A percentile compares a stretch with the other conserved stretches of the same genome.
These are phyloP conservation scores for Tricholoma bakamatsutake DNA, from an alignment of 768 basidiomycete genomes.

Conservation along the genomic window DNA sequence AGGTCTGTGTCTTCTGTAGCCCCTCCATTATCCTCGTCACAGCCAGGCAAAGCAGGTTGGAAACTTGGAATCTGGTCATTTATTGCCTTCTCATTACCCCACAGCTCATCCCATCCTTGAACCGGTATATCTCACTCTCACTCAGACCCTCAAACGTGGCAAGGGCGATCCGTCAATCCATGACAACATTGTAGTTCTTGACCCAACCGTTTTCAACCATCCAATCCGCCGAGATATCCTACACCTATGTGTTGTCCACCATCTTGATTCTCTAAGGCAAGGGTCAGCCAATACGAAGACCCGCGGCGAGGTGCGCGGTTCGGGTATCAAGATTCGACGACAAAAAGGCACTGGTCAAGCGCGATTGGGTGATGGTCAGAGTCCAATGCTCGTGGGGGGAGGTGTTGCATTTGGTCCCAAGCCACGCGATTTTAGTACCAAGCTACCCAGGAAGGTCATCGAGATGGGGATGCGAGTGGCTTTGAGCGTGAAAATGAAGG, in stretches of 20 bases:
- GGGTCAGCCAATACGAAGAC: conserved; percentile 91
- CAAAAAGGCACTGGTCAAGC: conserved; percentile 93
- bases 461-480: conserved; percentile 92
- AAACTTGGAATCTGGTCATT: neutral
- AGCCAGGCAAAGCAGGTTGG: conserved; percentile 8
- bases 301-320: conserved; percentile 84
- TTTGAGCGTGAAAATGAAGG: conserved; percentile 75
- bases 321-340: conserved; percentile 80
- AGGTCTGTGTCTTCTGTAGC: neutral
- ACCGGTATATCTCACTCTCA: conserved; percentile 59
- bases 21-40: neutral
- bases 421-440: conserved; percentile 87
- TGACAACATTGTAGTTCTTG: conserved; percentile 53
- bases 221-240: conserved; percentile 90
- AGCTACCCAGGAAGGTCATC: conserved; percentile 88
- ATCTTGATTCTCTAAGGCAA: conserved; percentile 85
- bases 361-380: conserved; percentile 83
- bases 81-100: conserved; percentile 1
- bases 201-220: conserved; percentile 81
- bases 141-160: conserved; percentile 45
- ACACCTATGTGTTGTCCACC: conserved; percentile 85
- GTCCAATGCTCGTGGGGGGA: conserved; percentile 85
- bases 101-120: conserved; percentile 32
- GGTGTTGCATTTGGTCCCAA: conserved; percentile 90
- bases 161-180: conserved; percentile 34